Conservation (phyloP, 495 filamentous ascomycete genomes). For the Hypoxylon intermedium region DNA sequence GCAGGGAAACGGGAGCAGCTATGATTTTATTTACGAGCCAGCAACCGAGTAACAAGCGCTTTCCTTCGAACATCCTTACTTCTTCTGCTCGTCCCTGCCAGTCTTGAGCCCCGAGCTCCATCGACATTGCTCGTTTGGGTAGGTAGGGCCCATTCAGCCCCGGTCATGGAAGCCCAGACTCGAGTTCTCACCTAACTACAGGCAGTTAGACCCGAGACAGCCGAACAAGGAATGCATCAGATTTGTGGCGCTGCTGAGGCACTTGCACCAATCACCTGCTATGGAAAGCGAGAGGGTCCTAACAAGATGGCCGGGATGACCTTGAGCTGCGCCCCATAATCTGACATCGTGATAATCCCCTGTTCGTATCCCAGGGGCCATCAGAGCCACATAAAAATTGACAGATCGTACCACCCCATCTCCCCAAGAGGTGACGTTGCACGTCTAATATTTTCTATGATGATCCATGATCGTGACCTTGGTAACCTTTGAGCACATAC, state of each 20-base stretch:
- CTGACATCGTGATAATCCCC: slow-evolving; percentile 35
- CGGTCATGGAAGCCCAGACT: slow-evolving; percentile 36
- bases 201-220: slow-evolving; percentile 35
- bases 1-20: slow-evolving; percentile 30
- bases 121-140: slow-evolving; percentile 22
- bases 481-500: no score
- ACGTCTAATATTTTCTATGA: slow-evolving; percentile 16
- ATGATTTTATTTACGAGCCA: slow-evolving; percentile 39
- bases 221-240: slow-evolving; percentile 29
- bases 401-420: slow-evolving; percentile 39
- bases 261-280: slow-evolving; percentile 18
- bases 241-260: slow-evolving; percentile 36
- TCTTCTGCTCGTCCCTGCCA: slow-evolving; percentile 13
- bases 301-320: slow-evolving; percentile 3
- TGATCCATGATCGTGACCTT: slow-evolving; percentile 22
- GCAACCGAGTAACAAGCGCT: slow-evolving; percentile 31
- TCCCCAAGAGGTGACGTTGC: slow-evolving; percentile 34
- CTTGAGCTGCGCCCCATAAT: slow-evolving; percentile 35
- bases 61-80: slow-evolving; percentile 33
- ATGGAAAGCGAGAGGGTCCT: background rate
- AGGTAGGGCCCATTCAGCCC: slow-evolving; percentile 20
- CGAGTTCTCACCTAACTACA: slow-evolving; percentile 15
- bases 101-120: slow-evolving; percentile 13
- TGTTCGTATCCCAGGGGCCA: slow-evolving; percentile 38
- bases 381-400: slow-evolving; percentile 21